Percentiles rank a stretch among this genome's conserved stretches.
Conservation (phyloP, 305 asterid genomes). For the Fraxinus paxiana region DNA sequence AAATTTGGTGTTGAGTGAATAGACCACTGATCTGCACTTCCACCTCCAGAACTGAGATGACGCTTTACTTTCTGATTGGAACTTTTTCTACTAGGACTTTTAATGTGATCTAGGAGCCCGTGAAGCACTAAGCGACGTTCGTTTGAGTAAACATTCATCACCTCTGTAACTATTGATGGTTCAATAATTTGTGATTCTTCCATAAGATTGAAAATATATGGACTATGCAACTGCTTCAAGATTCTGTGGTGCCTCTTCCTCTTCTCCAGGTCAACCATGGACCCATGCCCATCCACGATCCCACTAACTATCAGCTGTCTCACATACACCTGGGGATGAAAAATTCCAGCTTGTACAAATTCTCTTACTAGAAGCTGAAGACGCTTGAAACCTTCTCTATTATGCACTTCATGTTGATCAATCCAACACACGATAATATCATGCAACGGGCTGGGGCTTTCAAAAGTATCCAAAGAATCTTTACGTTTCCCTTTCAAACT, state of each 20-base stretch:
- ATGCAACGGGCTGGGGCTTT: constrained; percentile 86
- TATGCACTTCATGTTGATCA: constrained; percentile 94
- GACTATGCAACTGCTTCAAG: constrained; percentile 81
- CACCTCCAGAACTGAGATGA: constrained; percentile 33
- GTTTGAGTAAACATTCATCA: constrained; percentile 59
- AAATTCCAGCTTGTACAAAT: constrained; percentile 70
- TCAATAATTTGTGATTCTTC: constrained; percentile 66
- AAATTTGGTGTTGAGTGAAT: constrained; percentile 27
- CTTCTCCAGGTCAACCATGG: constrained; percentile 53
- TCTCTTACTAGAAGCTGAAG: constrained; percentile 73
- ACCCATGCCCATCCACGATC: constrained; percentile 67
- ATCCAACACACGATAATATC: constrained; percentile 92
- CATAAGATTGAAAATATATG: constrained; percentile 56
- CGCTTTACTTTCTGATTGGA: constrained; percentile 47
- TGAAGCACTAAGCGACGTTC: constrained; percentile 79
- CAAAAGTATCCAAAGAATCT: constrained; percentile 47
- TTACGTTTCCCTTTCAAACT: constrained; percentile 36
- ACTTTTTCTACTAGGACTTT: constrained; percentile 30
- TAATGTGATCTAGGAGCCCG: constrained; percentile 48
- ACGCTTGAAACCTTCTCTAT: constrained; percentile 70
- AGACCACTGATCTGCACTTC: constrained; percentile 51
- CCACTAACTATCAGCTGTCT: constrained; percentile 96
- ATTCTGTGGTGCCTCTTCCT: constrained; percentile 77
- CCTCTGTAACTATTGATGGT: constrained; percentile 49
- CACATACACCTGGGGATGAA: constrained; percentile 83